A percentile compares a stretch with the other conserved stretches of the same genome.
Evolutionary conservation across 345 rosid species (phyloP).

Genomic region (Eutrema japonicum): DNA sequence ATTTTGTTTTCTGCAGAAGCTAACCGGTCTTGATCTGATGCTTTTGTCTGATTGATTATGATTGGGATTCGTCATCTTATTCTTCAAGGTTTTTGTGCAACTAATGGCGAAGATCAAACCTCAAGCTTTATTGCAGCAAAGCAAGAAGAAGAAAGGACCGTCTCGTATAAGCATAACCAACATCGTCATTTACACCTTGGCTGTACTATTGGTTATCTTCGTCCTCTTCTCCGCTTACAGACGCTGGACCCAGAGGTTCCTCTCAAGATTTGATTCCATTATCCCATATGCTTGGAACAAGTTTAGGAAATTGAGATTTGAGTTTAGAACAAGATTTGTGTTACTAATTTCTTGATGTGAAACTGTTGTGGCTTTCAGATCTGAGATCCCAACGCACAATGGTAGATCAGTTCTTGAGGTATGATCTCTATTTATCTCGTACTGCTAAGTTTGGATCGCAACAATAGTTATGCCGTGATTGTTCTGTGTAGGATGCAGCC

Average conservation of each 20-base stretch:
- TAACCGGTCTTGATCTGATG: conserved; percentile 1
- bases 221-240: conserved; percentile 64
- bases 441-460: background rate
- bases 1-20: conserved; percentile 1
- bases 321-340: no score
- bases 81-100: conserved; percentile 12
- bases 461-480: conserved; percentile 14
- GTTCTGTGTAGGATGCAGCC: conserved; percentile 44
- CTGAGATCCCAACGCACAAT: conserved; percentile 50
- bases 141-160: conserved; percentile 80
- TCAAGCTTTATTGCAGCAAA: conserved; percentile 69
- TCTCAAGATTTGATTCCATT: background rate
- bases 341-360: background rate
- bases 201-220: conserved; percentile 51
- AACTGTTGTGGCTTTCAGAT: conserved; percentile 49
- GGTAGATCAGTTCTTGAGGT: conserved; percentile 59
- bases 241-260: conserved; percentile 64
- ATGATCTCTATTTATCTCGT: conserved; percentile 2
- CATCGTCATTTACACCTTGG: conserved; percentile 51
- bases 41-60: background rate
- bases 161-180: conserved; percentile 58
- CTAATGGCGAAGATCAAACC: conserved; percentile 82
- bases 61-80: background rate
- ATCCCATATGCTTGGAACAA: background rate
- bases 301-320: background rate